Base-by-base conservation (phyloP, 192 early-diverging fungal species). In the Coemansia interrupta region DNA sequence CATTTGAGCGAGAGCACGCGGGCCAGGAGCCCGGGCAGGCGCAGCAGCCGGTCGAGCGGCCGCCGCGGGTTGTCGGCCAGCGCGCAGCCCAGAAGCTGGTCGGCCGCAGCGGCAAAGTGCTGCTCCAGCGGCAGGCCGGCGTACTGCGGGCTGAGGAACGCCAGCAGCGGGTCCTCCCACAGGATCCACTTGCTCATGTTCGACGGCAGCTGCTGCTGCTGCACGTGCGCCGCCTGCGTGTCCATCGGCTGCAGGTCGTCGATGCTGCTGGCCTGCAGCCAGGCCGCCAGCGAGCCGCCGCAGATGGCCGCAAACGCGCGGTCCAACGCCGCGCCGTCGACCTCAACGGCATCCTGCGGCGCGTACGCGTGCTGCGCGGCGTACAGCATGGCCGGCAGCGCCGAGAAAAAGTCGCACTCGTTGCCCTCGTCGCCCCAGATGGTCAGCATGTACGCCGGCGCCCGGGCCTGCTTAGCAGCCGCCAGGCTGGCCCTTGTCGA, bases 371-470 rank as follows among this genome's bases (percentile, higher is more conserved):
- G 88, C 61, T 91, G 83, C 23, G 83, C 86, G 60, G 83, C 93
- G 48, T 89, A 90, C 18, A 87, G 63, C 61, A 94, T 71, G 5
- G 83, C 90, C 13, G 92, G 92, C 32, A 94, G 72, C 13, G 87
- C 74, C 0, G 91, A 91, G 63, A 83, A 89, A 69, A 92, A 83
- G 64, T 92, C 92, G 65, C 87, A 94, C 73, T 94, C 92, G 70
- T 93, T 92, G 39, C 91, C 92, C 57, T 94, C 92, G 65, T 94
- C 92, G 19, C 92, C 92, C 92, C 91, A 94, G 14, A 87, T 83
- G 1, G 91, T 93, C 42, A 91, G 86, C 80, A 94, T 90, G 19
- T 36, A 85, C 82, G 64, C 92, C 90, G 20, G 72, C 57, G 20
- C 92, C 87, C 13, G 83, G 79, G 32, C 73, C 67, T 11, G 62